Evolutionary conservation across 306 rosid genomes (phyloP), one percentile per base, ranked within the genome.

Genomic region (Fagus crenata): DNA sequence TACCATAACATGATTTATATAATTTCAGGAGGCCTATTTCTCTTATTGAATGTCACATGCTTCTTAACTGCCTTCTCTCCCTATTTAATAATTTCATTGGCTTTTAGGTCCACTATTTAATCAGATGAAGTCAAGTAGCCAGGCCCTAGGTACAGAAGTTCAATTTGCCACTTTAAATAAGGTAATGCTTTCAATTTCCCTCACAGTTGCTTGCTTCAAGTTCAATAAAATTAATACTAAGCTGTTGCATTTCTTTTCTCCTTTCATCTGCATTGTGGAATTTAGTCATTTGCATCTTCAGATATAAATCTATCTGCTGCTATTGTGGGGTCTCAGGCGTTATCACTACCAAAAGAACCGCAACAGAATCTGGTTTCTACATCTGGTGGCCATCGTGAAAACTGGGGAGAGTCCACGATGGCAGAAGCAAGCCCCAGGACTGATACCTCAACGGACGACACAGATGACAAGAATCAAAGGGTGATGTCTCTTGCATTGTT

Each of bases 381-480:
- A 73, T 90, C 97, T 71, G 82, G 83, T n/a, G 88, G 87, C 73
- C 90, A 86, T 81, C 97, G 89, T 51, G 98, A 95, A 86, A 92
- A 92, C 60, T 95, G 97, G 97, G 97, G 93, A 14, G 96, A 92
- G 83, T 88, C 97, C 78, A 95, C 81, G 80, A 84, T 89, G 92
- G 96, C 92, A 35, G 96, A 89, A 79, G 93, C 76, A 60, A 92
- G 98, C 85, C 93, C 92, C 4, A 86, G 81, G 77, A 92, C 97
- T 58, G 97, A 91, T 85, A 89, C 97, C 79, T 95, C 98, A 56
- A 89, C 95, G n/a, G 98, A 95, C 75, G 98, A 95, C 70, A 92
- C 98, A 2, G 97, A 95, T 71, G 96, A 90, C 76, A 95, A 90
- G 84, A 92, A 87, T 86, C 93, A 84, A 80, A 78, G 72, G 97